phyloP scores from a whole-genome alignment of 352 stramenopile species.

The Globisporangium parvum region DNA sequence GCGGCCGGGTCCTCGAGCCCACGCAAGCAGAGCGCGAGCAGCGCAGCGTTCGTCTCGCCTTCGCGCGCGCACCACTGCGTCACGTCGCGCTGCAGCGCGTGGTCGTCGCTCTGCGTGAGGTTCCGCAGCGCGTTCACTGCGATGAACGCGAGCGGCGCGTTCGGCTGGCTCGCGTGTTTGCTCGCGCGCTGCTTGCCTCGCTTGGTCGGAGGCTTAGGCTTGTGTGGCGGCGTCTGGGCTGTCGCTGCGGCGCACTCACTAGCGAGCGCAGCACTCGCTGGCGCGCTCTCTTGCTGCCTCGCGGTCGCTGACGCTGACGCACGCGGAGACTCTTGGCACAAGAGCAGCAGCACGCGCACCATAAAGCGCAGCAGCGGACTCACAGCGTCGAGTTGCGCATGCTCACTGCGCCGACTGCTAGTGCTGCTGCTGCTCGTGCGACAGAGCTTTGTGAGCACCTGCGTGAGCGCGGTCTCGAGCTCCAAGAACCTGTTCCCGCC shows the following conservation, averaged over 20 bases:
- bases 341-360: slow-evolving; percentile 30
- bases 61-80: slow-evolving; percentile 8
- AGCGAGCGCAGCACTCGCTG: background rate
- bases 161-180: slow-evolving; percentile 27
- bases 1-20: slow-evolving; percentile 8
- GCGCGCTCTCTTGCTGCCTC: background rate
- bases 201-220: background rate
- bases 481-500: slow-evolving; percentile 43
- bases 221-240: no score
- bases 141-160: slow-evolving; percentile 52
- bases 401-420: background rate
- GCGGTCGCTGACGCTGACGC: background rate
- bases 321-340: slow-evolving; percentile 18
- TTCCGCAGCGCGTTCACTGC: slow-evolving; percentile 49
- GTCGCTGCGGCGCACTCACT: background rate
- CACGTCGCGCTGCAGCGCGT: background rate
- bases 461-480: slow-evolving; percentile 32
- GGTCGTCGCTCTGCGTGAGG: slow-evolving; percentile 11
- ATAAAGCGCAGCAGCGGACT: slow-evolving; percentile 11
- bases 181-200: slow-evolving; percentile 5
- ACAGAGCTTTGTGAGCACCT: slow-evolving; percentile 21
- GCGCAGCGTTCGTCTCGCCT: slow-evolving; percentile 20
- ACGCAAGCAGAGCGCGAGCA: slow-evolving; percentile 28
- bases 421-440: background rate
- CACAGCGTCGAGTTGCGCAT: slow-evolving; percentile 18